Base-by-base conservation (phyloP, 2,329 filamentous ascomycete species). In the Ophiostoma perfectum region DNA sequence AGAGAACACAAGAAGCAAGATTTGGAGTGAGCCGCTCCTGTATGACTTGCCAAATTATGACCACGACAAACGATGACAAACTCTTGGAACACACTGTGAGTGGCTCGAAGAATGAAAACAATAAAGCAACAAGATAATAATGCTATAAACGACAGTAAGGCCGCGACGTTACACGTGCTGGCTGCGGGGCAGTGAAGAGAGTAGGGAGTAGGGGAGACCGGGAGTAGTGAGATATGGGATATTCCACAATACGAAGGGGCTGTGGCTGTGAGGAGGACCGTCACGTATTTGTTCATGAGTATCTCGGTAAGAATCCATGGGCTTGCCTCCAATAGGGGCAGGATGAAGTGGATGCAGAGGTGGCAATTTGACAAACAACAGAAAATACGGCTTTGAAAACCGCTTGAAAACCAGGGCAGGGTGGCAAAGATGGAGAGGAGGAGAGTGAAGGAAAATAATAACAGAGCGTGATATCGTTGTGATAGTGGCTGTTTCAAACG, bases 131-230 rank as follows among this genome's bases (percentile, higher is more conserved):
- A 55, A 55, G 5, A 27, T 55, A 27, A 55, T 16, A 52, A 55
- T 27, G 5, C 49, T 55, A 12, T 55, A 27, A 36, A 55, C 49
- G 27, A 55, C 18, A 7, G 12, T 18, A 55, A 60, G 27, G 55
- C 27, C 55, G 55, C 27, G 55, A 60, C 27, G 55, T 38, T 60
- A 60, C 55, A 60, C 55, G 55, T 64, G 41, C 41, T 45, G 41
- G 42, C 62, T 44, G 62, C 62, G 62, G 62, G 62, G 62, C 62
- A 64, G 62, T 64, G 60, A 44, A 12, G 38, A 63, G n/a, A n/a
- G 60, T 41, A 41, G 14, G 62, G 16, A 9, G 27, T 14, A 55
- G 49, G 49, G n/a, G n/a, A 55, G 49, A 18, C 49, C 49, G 49
- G 12, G 49, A 16, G 49, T 55, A 55, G 49, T 45, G 42, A 64